phyloP scores from a whole-genome alignment of 2,329 filamentous ascomycete species.

The Karstenula rhodostoma region DNA sequence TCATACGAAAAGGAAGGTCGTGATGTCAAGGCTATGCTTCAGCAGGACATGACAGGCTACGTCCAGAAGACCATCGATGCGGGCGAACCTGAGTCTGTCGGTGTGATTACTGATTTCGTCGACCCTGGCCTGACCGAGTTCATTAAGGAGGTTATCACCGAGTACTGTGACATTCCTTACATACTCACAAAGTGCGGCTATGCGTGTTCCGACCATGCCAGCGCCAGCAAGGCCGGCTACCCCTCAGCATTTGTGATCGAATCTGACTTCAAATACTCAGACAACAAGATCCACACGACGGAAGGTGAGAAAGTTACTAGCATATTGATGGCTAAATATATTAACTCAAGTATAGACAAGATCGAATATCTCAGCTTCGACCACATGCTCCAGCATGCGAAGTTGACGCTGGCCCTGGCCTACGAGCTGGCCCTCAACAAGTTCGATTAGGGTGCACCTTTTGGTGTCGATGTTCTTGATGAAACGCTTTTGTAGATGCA shows the following conservation, averaged over 20 bases:
- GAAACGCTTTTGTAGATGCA: constrained; percentile 3
- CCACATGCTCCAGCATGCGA: constrained; percentile 91
- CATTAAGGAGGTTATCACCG: constrained; percentile 86
- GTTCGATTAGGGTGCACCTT: constrained; percentile 57
- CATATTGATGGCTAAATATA: neutral
- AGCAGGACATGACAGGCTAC: constrained; percentile 94
- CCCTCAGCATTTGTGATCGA: constrained; percentile 81
- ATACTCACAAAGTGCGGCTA: constrained; percentile 90
- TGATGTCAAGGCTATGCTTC: constrained; percentile 93
- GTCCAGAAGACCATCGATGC: constrained; percentile 82
- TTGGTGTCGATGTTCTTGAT: neutral
- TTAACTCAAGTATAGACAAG: constrained; percentile 38
- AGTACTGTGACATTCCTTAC: constrained; percentile 89
- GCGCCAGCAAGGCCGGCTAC: constrained; percentile 76
- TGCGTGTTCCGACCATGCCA: constrained; percentile 79
- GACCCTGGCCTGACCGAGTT: constrained; percentile 83
- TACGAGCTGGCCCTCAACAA: constrained; percentile 84
- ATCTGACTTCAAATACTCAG: constrained; percentile 69
- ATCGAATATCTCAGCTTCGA: constrained; percentile 80
- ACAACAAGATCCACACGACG: constrained; percentile 74
- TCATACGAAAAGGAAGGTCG: constrained; percentile 76
- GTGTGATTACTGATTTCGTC: constrained; percentile 92
- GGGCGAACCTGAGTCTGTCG: constrained; percentile 83
- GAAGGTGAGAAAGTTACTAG: constrained; percentile 60
- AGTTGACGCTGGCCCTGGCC: constrained; percentile 81